Percentiles rank a stretch among this genome's conserved stretches.
These are phyloP conservation scores for Lepidium africanum DNA, from an alignment of 345 rosid species.

Conservation along the genomic window DNA sequence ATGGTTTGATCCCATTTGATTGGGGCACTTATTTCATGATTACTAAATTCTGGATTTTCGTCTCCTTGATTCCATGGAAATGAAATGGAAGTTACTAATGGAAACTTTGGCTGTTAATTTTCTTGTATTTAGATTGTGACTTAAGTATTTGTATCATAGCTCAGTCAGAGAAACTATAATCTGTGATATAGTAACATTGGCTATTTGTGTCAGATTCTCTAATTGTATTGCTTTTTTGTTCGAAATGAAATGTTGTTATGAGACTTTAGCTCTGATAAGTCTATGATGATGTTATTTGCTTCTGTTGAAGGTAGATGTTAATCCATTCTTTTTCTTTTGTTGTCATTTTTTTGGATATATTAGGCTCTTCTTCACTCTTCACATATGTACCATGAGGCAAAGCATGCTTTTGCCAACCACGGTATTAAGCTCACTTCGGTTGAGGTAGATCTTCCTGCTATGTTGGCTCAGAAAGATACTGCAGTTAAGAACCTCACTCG, in stretches of 20 bases:
- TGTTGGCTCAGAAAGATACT: constrained; percentile 85
- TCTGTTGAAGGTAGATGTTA: not conserved
- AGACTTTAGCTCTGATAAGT: not conserved
- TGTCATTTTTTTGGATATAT: not conserved
- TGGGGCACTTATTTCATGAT: not conserved
- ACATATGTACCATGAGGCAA: constrained; percentile 93
- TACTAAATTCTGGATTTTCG: not conserved
- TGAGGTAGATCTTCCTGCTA: constrained; percentile 88
- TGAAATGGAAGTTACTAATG: too few species aligned
- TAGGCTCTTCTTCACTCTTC: constrained; percentile 93
- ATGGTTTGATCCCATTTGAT: not conserved
- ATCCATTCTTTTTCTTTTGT: not conserved
- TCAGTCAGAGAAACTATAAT: not conserved
- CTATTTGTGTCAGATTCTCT: not conserved
- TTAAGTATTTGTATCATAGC: not conserved
- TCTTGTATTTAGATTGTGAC: not conserved
- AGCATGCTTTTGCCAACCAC: constrained; percentile 60
- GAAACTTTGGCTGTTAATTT: too few species aligned
- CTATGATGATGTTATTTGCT: not conserved
- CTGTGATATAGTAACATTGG: not conserved
- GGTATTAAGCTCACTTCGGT: constrained; percentile 71
- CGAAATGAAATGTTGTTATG: not conserved
- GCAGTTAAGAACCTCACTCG: constrained; percentile 63
- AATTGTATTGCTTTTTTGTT: not conserved
- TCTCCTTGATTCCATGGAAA: not conserved